These are phyloP conservation scores for Ophioceras dolichostomum DNA, from an alignment of 2,329 filamentous ascomycete genomes.

Conservation along the genomic window DNA sequence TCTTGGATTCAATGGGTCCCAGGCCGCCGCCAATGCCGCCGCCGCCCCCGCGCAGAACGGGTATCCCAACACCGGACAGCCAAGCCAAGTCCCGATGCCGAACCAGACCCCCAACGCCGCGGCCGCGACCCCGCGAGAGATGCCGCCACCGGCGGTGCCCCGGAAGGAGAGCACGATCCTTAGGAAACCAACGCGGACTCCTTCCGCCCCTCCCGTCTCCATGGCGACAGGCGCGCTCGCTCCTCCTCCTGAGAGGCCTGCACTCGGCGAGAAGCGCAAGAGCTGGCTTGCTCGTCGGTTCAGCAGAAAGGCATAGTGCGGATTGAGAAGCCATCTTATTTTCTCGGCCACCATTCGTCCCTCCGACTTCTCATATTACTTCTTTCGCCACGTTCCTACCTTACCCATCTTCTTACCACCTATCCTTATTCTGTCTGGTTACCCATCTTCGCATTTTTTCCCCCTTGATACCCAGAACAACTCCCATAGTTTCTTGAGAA, in stretches of 20 bases:
- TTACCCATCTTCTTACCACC: conserved; percentile 2
- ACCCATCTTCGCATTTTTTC: conserved; percentile 2
- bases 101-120: too few species aligned
- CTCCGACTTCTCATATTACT: conserved; percentile 1
- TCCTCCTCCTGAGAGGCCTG: conserved; percentile 18
- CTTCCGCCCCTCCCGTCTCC: background rate
- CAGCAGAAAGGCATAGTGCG: conserved; percentile 39
- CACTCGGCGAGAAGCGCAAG: conserved; percentile 59
- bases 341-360: conserved; percentile 3
- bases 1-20: conserved; percentile 9
- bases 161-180: conserved; percentile 16
- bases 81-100: too few species aligned
- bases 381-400: too few species aligned
- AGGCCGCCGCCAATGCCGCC: too few species aligned
- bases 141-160: conserved; percentile 18
- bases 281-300: conserved; percentile 82
- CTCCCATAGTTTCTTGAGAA: too few species aligned
- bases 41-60: too few species aligned
- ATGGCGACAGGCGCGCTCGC: too few species aligned
- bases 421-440: conserved; percentile 3
- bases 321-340: background rate
- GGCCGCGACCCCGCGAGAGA: too few species aligned
- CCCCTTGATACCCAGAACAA: conserved; percentile 11
- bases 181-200: conserved; percentile 11
- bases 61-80: too few species aligned